phyloP scores from a whole-genome alignment of 116 monocot species.

The Trichopus zeylanicus region DNA sequence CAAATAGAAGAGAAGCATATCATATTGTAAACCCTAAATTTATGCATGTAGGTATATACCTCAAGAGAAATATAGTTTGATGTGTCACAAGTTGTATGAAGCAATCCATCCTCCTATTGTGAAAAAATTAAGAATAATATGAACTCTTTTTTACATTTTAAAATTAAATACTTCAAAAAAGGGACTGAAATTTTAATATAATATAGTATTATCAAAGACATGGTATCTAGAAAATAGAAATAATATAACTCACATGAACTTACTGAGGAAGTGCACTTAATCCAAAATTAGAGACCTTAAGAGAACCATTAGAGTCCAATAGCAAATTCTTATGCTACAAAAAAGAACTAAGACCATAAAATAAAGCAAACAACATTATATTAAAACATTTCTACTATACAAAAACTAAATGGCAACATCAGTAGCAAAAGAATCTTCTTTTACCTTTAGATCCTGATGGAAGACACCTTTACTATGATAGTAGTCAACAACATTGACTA shows the following conservation, averaged over 20 bases:
- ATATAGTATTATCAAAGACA: too few species aligned
- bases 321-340: slow-evolving; percentile 76
- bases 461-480: slow-evolving; percentile 93
- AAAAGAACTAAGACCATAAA: slow-evolving; percentile 1
- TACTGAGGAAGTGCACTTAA: slow-evolving; percentile 88
- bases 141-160: too few species aligned
- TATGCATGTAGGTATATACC: slow-evolving; percentile 23
- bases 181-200: too few species aligned
- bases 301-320: slow-evolving; percentile 50
- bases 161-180: too few species aligned
- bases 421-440: not conserved
- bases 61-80: slow-evolving; percentile 97
- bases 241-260: slow-evolving; percentile 75
- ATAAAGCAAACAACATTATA: not conserved
- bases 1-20: not conserved
- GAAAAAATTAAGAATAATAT: too few species aligned
- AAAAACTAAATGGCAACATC: not conserved
- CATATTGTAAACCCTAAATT: not conserved
- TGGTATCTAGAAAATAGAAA: too few species aligned
- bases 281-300: slow-evolving; percentile 95
- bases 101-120: slow-evolving; percentile 81
- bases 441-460: slow-evolving; percentile 92
- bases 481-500: slow-evolving; percentile 91
- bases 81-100: slow-evolving; percentile 94
- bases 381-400: not conserved